Evolutionary conservation across 2,329 filamentous ascomycete species (phyloP).

Genomic region (Cytospora paraplurivora): DNA sequence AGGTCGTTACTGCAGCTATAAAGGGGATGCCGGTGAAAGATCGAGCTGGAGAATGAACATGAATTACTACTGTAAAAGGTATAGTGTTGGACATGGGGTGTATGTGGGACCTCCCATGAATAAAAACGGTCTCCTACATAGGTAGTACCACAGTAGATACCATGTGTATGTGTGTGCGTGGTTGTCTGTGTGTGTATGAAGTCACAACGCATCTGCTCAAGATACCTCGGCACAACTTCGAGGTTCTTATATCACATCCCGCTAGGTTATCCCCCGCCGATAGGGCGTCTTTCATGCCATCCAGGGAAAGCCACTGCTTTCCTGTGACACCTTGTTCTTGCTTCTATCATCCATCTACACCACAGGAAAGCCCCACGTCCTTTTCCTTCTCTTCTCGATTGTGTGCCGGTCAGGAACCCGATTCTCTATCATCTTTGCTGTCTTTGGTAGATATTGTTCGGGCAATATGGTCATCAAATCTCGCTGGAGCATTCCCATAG

Average conservation of each 20-base stretch:
- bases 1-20: too few species aligned
- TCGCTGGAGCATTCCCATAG: constrained; percentile 48
- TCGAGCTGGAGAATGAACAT: too few species aligned
- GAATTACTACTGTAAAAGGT: too few species aligned
- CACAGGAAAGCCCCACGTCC: background rate
- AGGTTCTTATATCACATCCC: constrained; percentile 2
- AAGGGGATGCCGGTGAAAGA: too few species aligned
- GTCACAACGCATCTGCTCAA: background rate
- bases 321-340: constrained; percentile 6
- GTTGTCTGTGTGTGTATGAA: background rate
- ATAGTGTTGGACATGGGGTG: too few species aligned
- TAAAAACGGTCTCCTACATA: too few species aligned
- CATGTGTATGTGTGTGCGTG: background rate
- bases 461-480: constrained; percentile 50
- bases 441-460: background rate
- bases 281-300: constrained; percentile 1
- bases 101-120: too few species aligned
- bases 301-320: constrained; percentile 6
- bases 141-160: background rate
- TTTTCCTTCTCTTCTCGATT: background rate
- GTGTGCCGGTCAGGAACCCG: background rate
- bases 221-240: constrained; percentile 20
- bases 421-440: background rate
- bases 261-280: background rate
- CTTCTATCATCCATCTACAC: background rate